These are phyloP conservation scores for Nelumbo lutea DNA, from an alignment of 164 flowering plant genomes.

Conservation along the genomic window DNA sequence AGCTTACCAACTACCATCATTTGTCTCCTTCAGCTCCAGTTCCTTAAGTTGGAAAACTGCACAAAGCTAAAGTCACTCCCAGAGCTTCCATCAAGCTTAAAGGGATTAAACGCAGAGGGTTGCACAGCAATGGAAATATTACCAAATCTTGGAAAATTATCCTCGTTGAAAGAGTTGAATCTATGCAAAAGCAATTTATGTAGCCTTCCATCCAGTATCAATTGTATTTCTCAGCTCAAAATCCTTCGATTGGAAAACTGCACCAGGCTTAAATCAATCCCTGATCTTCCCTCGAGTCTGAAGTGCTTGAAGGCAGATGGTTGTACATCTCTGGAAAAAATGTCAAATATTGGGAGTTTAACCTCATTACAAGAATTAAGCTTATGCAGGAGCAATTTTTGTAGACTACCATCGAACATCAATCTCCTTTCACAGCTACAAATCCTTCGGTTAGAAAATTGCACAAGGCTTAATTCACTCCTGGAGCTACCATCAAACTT, in stretches of 20 bases:
- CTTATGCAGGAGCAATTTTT: neutral
- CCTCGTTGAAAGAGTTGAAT: too few species aligned
- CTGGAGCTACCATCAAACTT: neutral
- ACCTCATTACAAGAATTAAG: neutral
- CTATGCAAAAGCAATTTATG: too few species aligned
- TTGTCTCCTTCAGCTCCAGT: neutral
- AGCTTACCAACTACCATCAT: neutral
- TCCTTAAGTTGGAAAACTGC: neutral
- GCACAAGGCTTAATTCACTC: neutral
- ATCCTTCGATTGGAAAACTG: neutral
- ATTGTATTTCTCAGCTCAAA: neutral
- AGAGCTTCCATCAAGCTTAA: neutral
- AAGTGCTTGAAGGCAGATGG: neutral
- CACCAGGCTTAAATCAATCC: neutral
- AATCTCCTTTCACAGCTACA: neutral
- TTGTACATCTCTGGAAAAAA: conserved; percentile 6
- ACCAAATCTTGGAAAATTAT: neutral
- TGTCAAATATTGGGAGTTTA: neutral
- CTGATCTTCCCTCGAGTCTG: neutral
- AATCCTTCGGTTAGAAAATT: neutral
- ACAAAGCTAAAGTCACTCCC: neutral
- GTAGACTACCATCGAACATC: neutral
- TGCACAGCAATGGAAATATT: neutral
- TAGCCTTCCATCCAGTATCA: too few species aligned
- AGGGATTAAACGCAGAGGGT: neutral